These are phyloP conservation scores for Plasmopara viticola DNA, from an alignment of 352 stramenopile genomes.

Conservation along the genomic window DNA sequence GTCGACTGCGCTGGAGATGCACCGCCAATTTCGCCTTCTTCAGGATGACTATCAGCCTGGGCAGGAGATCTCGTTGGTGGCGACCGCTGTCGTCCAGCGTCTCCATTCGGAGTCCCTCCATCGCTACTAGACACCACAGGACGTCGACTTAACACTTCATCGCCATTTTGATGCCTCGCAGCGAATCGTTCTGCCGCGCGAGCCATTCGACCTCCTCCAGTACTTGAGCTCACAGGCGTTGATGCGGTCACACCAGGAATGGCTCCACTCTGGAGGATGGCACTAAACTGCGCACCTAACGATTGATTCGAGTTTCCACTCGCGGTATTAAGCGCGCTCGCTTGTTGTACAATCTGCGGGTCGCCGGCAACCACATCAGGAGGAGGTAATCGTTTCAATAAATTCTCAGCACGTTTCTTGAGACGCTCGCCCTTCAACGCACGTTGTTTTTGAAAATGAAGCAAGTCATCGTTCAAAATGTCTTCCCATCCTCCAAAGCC, in stretches of 20 bases:
- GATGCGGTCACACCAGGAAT: slow-evolving; percentile 29
- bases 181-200: slow-evolving; percentile 58
- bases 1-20: slow-evolving; percentile 22
- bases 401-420: slow-evolving; percentile 79
- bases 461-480: slow-evolving; percentile 74
- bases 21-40: slow-evolving; percentile 49
- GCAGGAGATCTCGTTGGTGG: slow-evolving; percentile 18
- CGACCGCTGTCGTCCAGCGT: slow-evolving; percentile 28
- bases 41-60: slow-evolving; percentile 30
- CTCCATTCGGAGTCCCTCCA: slow-evolving; percentile 14
- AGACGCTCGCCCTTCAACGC: slow-evolving; percentile 76
- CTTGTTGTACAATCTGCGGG: slow-evolving; percentile 52
- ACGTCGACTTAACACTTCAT: slow-evolving; percentile 14
- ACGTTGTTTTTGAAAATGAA: slow-evolving; percentile 74
- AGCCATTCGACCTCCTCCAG: slow-evolving; percentile 52
- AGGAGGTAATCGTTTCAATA: slow-evolving; percentile 65
- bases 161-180: slow-evolving; percentile 35
- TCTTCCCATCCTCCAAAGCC: slow-evolving; percentile 84
- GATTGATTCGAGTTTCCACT: slow-evolving; percentile 45
- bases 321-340: slow-evolving; percentile 30
- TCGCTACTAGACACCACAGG: slow-evolving; percentile 15
- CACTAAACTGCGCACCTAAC: slow-evolving; percentile 61
- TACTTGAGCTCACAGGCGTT: slow-evolving; percentile 10
- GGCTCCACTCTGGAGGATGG: slow-evolving; percentile 61
- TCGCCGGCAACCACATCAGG: slow-evolving; percentile 50